Evolutionary conservation across 768 basidiomycete genomes (phyloP), one percentile per base, ranked within the genome.

Genomic region (Mycena vitilis): DNA sequence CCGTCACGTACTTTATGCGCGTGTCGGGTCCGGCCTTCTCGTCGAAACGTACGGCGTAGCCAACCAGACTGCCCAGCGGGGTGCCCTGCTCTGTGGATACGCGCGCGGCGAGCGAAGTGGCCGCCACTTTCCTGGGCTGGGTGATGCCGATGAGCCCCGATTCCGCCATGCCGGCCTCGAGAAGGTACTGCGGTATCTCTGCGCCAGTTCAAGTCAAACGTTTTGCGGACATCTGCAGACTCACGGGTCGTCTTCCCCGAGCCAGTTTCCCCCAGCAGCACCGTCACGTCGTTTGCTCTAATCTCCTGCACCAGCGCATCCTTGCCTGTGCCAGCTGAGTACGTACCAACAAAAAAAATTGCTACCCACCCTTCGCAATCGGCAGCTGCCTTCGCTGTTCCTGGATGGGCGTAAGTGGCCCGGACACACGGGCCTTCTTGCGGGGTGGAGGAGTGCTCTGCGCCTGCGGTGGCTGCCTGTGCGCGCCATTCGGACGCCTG

Each of bases 231-330:
- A 38, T 66, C 62, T 11, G 13, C 7, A 58, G n/a, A 53, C 58
- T 61, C 45, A 97, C 97, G 97, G 56, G 98, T 99, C 0, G 97
- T 97, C 82, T 99, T 99, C 70, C 98, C 98, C 22, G 96, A 98
- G 15, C 98, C 98, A 0, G 98, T 99, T 80, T 99, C 98, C 45
- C 96, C 98, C 2, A 99, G 86, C 11, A 99, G 87, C 51, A 99
- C 89, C 1, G 91, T 93, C 9, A 95, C 91, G 76, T 95, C 92
- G 82, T 94, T 91, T 70, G 89, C 85, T 37, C 80, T 79, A 59
- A 97, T 90, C 77, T 91, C 91, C 65, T 87, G 84, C 36, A 95
- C 79, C 36, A 97, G 84, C 36, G 90, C 89, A 25, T 94, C 91
- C 76, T 86, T 89, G 64, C 94, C 95, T 95, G 63, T 23, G 53